phyloP scores from a whole-genome alignment of 2,329 filamentous ascomycete genomes.

The Sporothrix luriei region DNA sequence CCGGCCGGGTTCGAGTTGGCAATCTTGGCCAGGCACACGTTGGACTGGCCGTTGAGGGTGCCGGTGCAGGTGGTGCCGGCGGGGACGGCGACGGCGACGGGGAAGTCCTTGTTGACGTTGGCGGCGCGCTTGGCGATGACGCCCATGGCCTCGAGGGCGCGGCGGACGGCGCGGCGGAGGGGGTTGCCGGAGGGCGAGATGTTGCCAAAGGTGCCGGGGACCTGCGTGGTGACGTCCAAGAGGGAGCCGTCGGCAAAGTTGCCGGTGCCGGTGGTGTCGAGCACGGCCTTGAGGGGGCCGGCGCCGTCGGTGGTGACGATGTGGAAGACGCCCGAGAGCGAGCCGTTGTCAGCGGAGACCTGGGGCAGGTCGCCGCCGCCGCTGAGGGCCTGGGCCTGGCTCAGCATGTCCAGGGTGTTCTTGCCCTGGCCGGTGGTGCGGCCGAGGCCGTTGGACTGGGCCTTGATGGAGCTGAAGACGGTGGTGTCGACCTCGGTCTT shows the following conservation, averaged over 20 bases:
- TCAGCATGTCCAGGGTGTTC: slow-evolving; percentile 44
- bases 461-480: slow-evolving; percentile 46
- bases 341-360: slow-evolving; percentile 43
- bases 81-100: slow-evolving; percentile 45
- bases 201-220: slow-evolving; percentile 45
- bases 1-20: slow-evolving; percentile 47
- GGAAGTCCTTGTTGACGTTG: slow-evolving; percentile 40
- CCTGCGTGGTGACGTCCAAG: slow-evolving; percentile 42
- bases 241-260: slow-evolving; percentile 41
- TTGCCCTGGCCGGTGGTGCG: slow-evolving; percentile 44
- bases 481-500: slow-evolving; percentile 52
- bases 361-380: slow-evolving; percentile 47
- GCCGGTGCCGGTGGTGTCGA: slow-evolving; percentile 46
- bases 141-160: slow-evolving; percentile 33
- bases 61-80: slow-evolving; percentile 47
- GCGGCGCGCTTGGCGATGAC: slow-evolving; percentile 37
- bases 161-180: slow-evolving; percentile 32
- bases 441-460: slow-evolving; percentile 46
- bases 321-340: slow-evolving; percentile 45
- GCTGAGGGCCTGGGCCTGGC: slow-evolving; percentile 43
- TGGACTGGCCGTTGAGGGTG: slow-evolving; percentile 41
- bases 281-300: slow-evolving; percentile 45
- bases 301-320: slow-evolving; percentile 49
- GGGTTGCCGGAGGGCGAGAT: slow-evolving; percentile 38
- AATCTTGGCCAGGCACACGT: slow-evolving; percentile 50